Percentiles rank a stretch among this genome's conserved stretches.
phyloP scores from a whole-genome alignment of 2,329 filamentous ascomycete species.

The Hypoxylon rubiginosum region DNA sequence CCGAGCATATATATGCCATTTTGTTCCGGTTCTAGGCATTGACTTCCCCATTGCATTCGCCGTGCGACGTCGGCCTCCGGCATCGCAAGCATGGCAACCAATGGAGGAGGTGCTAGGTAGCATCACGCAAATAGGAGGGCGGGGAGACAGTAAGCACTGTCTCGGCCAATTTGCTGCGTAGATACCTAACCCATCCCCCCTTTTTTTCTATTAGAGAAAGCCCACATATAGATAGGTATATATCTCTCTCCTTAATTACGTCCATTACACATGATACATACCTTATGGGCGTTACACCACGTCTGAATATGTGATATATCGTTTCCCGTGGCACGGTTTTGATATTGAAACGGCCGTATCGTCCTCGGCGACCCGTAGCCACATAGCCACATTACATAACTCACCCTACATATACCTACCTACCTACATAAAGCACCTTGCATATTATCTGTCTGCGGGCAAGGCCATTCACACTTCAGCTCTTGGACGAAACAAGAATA shows the following conservation, averaged over 20 bases:
- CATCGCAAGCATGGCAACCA: conserved; percentile 19
- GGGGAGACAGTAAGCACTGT: conserved; percentile 35
- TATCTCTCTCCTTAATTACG: conserved; percentile 8
- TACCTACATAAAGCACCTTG: conserved; percentile 6
- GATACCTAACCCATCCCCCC: conserved; percentile 35
- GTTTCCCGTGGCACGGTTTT: neutral
- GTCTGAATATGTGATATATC: conserved; percentile 23
- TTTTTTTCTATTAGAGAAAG: conserved; percentile 11
- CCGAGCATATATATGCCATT: conserved; percentile 28
- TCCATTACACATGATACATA: neutral
- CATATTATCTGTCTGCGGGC: no score
- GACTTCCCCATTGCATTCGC: conserved; percentile 18
- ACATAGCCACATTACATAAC: neutral
- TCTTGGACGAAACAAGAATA: neutral
- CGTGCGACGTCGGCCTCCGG: conserved; percentile 39
- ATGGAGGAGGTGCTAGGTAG: conserved; percentile 22
- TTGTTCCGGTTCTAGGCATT: conserved; percentile 12
- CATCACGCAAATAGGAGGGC: conserved; percentile 22
- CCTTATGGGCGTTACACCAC: conserved; percentile 29
- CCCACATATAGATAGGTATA: conserved; percentile 24
- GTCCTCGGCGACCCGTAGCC: conserved; percentile 24
- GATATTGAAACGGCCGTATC: neutral
- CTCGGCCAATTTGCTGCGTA: conserved; percentile 25
- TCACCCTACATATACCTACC: neutral
- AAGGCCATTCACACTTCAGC: neutral